These are phyloP conservation scores for Cicer bijugum DNA, from an alignment of 306 rosid species.

Conservation along the genomic window DNA sequence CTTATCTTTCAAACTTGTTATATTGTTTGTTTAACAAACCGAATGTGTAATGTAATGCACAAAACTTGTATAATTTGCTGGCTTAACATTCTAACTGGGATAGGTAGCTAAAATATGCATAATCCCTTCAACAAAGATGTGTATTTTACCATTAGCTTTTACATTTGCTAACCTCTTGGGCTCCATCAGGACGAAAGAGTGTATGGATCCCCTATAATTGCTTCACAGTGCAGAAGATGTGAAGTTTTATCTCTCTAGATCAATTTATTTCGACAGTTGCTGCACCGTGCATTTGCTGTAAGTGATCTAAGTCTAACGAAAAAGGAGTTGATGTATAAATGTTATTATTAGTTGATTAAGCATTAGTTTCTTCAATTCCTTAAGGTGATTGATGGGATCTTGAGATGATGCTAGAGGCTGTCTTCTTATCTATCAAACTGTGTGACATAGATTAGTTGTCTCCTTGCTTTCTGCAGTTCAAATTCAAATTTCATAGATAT, in stretches of 20 bases:
- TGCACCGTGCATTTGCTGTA: too few species aligned
- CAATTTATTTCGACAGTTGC: too few species aligned
- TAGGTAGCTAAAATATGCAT: neutral
- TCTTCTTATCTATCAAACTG: neutral
- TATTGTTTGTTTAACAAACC: constrained; percentile 7
- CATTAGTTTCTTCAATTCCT: neutral
- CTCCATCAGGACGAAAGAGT: neutral
- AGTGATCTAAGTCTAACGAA: neutral
- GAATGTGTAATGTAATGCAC: neutral
- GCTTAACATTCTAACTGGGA: neutral
- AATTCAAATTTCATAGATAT: neutral
- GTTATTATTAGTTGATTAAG: constrained; percentile 11
- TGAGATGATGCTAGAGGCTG: constrained; percentile 7
- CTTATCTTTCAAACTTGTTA: constrained; percentile 15
- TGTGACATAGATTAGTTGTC: neutral
- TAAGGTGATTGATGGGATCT: neutral
- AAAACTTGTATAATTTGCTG: neutral
- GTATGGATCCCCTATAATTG: too few species aligned
- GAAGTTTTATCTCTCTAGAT: too few species aligned
- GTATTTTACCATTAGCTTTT: constrained; percentile 21
- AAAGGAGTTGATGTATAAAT: neutral
- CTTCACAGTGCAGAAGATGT: too few species aligned
- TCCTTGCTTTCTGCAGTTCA: neutral
- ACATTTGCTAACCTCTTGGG: neutral
- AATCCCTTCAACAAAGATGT: constrained; percentile 14